Evolutionary conservation across 2,329 filamentous ascomycete genomes (phyloP), one percentile per base, ranked within the genome.

Genomic region (Ceratocystiopsis sp.): DNA sequence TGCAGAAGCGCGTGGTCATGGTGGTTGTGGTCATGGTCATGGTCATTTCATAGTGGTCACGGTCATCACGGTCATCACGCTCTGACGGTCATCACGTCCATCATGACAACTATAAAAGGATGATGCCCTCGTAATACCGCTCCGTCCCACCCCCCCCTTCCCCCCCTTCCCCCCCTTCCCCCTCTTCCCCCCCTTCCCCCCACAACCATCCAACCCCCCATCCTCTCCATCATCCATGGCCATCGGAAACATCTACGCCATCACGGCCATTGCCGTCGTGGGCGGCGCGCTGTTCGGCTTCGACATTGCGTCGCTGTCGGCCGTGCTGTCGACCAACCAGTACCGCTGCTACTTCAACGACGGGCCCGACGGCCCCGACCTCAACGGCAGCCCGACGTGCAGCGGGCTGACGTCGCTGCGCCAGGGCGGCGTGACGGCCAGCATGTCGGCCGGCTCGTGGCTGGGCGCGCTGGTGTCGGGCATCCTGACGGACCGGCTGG

Each of bases 401-500:
- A 39, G 25, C 11, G 45, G 45, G 32, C 38, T 44, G 33, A 42
- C 32, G 14, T 19, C 42, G 15, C 40, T 44, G 37, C 45, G 42
- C 6, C 72, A 75, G 55, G 75, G 75, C 48, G 75, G 74, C 40
- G 82, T 84, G 53, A 78, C 74, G 0, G 78, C 80, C 18, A 64
- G 76, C 40, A 84, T 84, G 76, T 73, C 79, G 18, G 78, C 69
- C 42, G 80, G 80, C 33, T 83, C 78, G 0, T 82, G 75, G 62
- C 57, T 78, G 19, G 79, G 77, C 47, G 72, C 78, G 41, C 59
- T 80, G 15, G 43, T 66, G 39, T 78, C 75, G 38, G 75, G 75
- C 37, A 67, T 65, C 51, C 50, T 78, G 14, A 72, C 74, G 2
- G 77, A 80, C 55, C 62, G 51, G 2, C 55, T 75, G 13, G 61